Evolutionary conservation across 2,329 filamentous ascomycete species (phyloP).

Genomic region (Gnomoniopsis sp.): DNA sequence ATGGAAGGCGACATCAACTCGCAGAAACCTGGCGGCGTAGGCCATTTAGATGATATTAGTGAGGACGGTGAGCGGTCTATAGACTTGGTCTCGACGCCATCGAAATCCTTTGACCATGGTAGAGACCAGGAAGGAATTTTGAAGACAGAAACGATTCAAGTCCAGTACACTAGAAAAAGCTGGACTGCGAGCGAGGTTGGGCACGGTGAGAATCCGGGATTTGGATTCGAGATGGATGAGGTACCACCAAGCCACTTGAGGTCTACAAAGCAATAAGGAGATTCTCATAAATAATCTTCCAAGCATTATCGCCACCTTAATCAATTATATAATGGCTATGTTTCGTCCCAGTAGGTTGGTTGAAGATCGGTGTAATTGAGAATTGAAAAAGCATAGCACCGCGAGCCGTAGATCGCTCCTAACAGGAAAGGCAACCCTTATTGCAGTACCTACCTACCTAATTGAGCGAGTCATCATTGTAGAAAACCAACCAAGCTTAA

Average conservation of each 20-base stretch:
- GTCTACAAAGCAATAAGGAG: background rate
- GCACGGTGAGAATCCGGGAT: background rate
- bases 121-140: background rate
- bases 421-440: too few species aligned
- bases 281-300: background rate
- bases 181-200: background rate
- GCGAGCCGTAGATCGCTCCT: too few species aligned
- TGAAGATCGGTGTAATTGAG: too few species aligned
- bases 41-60: background rate
- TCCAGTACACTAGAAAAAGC: background rate
- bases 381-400: too few species aligned
- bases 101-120: background rate
- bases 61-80: constrained; percentile 1
- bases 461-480: too few species aligned
- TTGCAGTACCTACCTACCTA: too few species aligned
- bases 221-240: background rate
- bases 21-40: background rate
- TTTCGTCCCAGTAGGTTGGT: too few species aligned
- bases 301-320: too few species aligned
- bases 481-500: background rate
- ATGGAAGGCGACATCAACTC: background rate
- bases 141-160: background rate
- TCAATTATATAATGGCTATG: too few species aligned
- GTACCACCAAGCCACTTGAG: background rate
- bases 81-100: background rate